These are phyloP conservation scores for Leptosphaerulina australis DNA, from an alignment of 2,329 filamentous ascomycete genomes.

Conservation along the genomic window DNA sequence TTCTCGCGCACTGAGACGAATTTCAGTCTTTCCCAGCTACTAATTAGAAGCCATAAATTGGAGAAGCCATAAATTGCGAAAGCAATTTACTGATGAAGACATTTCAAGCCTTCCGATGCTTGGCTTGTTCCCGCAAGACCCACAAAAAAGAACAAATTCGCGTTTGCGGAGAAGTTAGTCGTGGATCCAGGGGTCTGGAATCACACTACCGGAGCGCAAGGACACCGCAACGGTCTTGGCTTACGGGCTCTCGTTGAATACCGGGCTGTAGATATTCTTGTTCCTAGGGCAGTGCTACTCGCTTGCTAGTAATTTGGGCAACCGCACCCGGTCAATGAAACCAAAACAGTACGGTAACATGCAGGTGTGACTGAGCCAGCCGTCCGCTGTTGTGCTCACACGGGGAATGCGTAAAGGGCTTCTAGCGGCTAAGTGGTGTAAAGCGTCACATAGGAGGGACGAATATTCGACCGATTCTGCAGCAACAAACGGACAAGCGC, in stretches of 20 bases:
- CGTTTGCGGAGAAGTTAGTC: slow-evolving; percentile 5
- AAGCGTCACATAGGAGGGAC: slow-evolving; percentile 8
- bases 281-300: background rate
- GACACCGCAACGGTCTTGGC: slow-evolving; percentile 11
- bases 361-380: slow-evolving; percentile 1
- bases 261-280: slow-evolving; percentile 2
- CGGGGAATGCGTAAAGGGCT: background rate
- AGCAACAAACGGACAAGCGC: slow-evolving; percentile 6
- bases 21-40: background rate
- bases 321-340: slow-evolving; percentile 4
- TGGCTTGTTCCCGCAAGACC: slow-evolving; percentile 11
- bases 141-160: slow-evolving; percentile 7
- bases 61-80: background rate
- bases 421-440: background rate
- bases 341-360: slow-evolving; percentile 2
- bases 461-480: slow-evolving; percentile 14
- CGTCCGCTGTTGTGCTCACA: slow-evolving; percentile 3
- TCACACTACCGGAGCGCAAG: slow-evolving; percentile 8
- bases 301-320: background rate
- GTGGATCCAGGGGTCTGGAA: slow-evolving; percentile 1
- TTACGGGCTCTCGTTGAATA: slow-evolving; percentile 5
- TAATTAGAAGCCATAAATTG: background rate
- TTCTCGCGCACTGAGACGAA: background rate
- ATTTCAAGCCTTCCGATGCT: slow-evolving; percentile 9
- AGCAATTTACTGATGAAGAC: background rate